Evolutionary conservation across 306 rosid species (phyloP), one percentile per base, ranked within the genome.

Genomic region (Casuarina cunninghamiana): DNA sequence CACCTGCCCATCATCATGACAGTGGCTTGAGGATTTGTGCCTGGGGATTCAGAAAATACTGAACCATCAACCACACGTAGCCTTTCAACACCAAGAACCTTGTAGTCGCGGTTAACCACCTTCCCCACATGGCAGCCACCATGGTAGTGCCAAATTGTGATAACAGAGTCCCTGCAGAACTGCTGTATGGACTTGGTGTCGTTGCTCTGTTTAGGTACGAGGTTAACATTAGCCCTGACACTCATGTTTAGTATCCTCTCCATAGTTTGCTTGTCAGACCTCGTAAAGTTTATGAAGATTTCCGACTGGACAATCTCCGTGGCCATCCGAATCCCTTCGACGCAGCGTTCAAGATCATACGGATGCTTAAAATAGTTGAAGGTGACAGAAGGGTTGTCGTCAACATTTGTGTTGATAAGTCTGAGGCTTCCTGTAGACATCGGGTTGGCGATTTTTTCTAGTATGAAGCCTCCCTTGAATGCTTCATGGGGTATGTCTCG

Each of bases 1-100:
- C 80, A 92, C 98, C 97, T 95, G 48, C 98, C 98, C 97, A 95
- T 92, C 98, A 95, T 92, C 97, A 95, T 63, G 62, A 95, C 93
- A 48, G 97, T 92, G 78, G 84, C 97, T 76, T 92, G 98, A 84
- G 98, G 98, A 83, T 95, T 95, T 65, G 97, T 91, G 78, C 98
- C 98, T 0, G 98, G 98, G 48, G 98, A 92, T 73, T 87, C 92
- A 3, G 73, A 60, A 77, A 84, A 95, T 1, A 93, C 89, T 5
- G 98, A 95, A 53, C 97, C 97, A 81, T 95, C 98, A 2, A 89
- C 85, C 35, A 95, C 90, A 0, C 98, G 86, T 17, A 95, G 89
- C 76, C 88, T 84, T 4, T 86, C 82, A 65, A 95, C 90, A 51
- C 97, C 93, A 21, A 95, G 91, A 82, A 92, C 93, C 83, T 82